Conservation (phyloP, 1,284 basidiomycete species). For the Fomitopsis schrenkii region DNA sequence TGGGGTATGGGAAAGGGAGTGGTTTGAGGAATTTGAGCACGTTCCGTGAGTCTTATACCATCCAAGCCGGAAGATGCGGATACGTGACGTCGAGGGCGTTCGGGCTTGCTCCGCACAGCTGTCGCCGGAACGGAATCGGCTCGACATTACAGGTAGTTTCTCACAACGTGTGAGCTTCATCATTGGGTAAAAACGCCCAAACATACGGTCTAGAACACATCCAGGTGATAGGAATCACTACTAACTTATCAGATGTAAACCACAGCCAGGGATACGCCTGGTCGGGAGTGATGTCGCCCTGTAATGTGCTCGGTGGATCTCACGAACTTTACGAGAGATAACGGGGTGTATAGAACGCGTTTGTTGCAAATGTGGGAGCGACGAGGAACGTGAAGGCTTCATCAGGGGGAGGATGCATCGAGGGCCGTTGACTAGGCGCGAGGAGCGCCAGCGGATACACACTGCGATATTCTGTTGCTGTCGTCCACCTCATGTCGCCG, state of each 20-base stretch:
- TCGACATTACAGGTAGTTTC: not conserved
- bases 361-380: no score
- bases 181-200: not conserved
- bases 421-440: no score
- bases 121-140: not conserved
- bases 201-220: not conserved
- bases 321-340: no score
- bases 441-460: no score
- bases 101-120: not conserved
- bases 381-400: no score
- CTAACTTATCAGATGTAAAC: not conserved
- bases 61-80: not conserved
- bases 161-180: not conserved
- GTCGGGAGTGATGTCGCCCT: no score
- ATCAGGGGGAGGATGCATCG: no score
- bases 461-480: no score
- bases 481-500: no score
- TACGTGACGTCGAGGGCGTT: constrained; percentile 1
- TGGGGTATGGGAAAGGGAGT: not conserved
- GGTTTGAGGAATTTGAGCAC: not conserved
- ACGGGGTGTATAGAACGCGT: no score
- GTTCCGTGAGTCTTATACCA: not conserved
- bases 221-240: not conserved
- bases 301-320: no score
- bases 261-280: no score